Conservation (phyloP, 2,329 filamentous ascomycete species). For the Monilinia vaccinii-corymbosi region DNA sequence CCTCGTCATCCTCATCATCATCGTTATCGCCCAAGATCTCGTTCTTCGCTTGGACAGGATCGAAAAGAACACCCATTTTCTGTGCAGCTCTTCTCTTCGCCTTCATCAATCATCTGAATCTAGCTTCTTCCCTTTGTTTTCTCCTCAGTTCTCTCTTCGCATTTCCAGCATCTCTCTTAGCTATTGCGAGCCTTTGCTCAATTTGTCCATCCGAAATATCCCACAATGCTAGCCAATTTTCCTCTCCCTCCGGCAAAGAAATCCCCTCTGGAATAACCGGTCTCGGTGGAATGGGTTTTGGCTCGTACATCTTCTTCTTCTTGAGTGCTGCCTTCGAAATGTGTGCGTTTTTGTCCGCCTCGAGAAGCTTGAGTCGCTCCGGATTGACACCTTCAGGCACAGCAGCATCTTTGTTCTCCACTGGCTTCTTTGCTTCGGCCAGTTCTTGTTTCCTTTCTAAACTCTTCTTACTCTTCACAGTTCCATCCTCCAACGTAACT, state of each 20-base stretch:
- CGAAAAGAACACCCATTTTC: slow-evolving; percentile 19
- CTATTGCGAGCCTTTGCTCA: slow-evolving; percentile 18
- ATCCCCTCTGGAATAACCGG: slow-evolving; percentile 26
- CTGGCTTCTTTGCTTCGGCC: slow-evolving; percentile 1
- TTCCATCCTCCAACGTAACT: slow-evolving; percentile 23
- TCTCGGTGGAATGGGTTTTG: slow-evolving; percentile 16
- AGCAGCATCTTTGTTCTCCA: background rate
- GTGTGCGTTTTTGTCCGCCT: slow-evolving; percentile 15
- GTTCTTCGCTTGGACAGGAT: slow-evolving; percentile 19
- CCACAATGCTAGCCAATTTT: slow-evolving; percentile 28
- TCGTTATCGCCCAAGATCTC: slow-evolving; percentile 17
- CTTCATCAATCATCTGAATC: slow-evolving; percentile 25
- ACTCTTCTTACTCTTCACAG: slow-evolving; percentile 19
- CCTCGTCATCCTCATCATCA: slow-evolving; percentile 8
- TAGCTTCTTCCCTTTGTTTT: slow-evolving; percentile 22
- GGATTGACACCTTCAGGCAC: slow-evolving; percentile 9
- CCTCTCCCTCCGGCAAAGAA: slow-evolving; percentile 25
- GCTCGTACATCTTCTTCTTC: slow-evolving; percentile 7
- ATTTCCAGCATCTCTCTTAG: slow-evolving; percentile 18
- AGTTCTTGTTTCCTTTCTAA: slow-evolving; percentile 14
- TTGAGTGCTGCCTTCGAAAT: slow-evolving; percentile 13
- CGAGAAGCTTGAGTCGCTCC: slow-evolving; percentile 1
- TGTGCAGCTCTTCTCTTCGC: slow-evolving; percentile 19
- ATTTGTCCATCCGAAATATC: slow-evolving; percentile 29
- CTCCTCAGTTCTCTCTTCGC: slow-evolving; percentile 17